Base-by-base conservation (phyloP, 495 filamentous ascomycete genomes). In the Aspergillus biplanus region DNA sequence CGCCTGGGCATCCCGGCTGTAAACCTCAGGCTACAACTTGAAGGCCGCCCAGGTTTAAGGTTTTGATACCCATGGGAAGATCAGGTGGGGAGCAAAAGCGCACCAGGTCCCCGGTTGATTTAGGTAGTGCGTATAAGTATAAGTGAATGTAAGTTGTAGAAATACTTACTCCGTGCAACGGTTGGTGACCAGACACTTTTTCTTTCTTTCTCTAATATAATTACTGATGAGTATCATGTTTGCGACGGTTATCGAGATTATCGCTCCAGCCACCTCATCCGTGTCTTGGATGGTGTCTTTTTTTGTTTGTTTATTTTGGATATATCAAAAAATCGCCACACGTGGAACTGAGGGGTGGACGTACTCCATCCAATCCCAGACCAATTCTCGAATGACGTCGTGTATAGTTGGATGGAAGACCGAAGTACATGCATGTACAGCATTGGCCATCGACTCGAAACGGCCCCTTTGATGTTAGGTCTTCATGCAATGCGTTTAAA, bases 301-400 rank as follows among this genome's bases (percentile, higher is more conserved):
- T n/a, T 44, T n/a, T n/a, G 18, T 35, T 64, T 27, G 21, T 27
- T 27, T 27, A 27, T 27, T 27, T 37, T 58, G 46, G 66, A 68
- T 61, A 68, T 53, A 60, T 63, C 63, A 55, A 49, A 37, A 31
- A 27, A 52, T 46, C 15, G 50, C 35, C 44, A 62, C 66, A 65
- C 63, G 63, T 68, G 66, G 59, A 53, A 56, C 18, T 34, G 66
- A 64, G 57, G 60, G 66, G 59, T 46, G 63, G 39, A 39, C 4
- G 37, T 39, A 13, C 13, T 32, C 33, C 44, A 44, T n/a, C n/a
- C 39, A 27, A 27, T 27, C 21, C 21, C 21, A 27, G 21, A 1
- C 2, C 1, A 27, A 2, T 27, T 27, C 21, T 27, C 21, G 21
- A 27, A 27, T 27, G 21, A 27, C 2, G 21, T 27, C 2, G 21